Percentiles rank a stretch among this genome's conserved stretches.
These are phyloP conservation scores for Suillus clintonianus DNA, from an alignment of 768 basidiomycete species.

Conservation along the genomic window DNA sequence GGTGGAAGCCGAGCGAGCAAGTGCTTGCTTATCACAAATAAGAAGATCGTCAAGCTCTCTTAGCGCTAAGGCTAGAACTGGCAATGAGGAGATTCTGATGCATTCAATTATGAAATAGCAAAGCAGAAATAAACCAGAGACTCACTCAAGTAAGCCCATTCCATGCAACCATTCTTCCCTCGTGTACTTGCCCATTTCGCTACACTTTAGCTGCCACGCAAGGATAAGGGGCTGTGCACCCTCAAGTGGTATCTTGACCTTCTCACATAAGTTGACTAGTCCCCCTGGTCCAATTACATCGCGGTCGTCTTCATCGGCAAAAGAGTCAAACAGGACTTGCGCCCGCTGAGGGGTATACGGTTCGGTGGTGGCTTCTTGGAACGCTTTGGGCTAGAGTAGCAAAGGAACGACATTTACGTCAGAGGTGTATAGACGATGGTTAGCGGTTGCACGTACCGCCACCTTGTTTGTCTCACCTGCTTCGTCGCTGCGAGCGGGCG, in stretches of 20 bases:
- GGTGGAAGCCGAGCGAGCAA: constrained; percentile 22
- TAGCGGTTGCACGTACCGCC: constrained; percentile 26
- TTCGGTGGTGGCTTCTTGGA: constrained; percentile 11
- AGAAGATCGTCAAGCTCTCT: constrained; percentile 67
- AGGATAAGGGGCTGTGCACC: constrained; percentile 71
- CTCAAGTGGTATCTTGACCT: constrained; percentile 72
- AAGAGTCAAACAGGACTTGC: constrained; percentile 57
- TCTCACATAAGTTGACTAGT: constrained; percentile 67
- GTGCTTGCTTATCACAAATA: constrained; percentile 45
- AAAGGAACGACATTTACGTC: constrained; percentile 6
- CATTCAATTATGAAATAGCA: not conserved
- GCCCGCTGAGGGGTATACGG: constrained; percentile 55
- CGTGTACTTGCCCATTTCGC: constrained; percentile 73
- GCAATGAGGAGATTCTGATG: constrained; percentile 47
- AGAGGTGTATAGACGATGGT: constrained; percentile 16
- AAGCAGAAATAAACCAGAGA: constrained; percentile 3
- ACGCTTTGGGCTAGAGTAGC: not conserved
- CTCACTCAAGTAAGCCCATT: constrained; percentile 47
- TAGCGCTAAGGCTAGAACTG: constrained; percentile 50
- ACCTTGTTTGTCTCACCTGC: constrained; percentile 34
- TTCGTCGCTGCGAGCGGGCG: constrained; percentile 51
- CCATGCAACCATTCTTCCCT: constrained; percentile 72
- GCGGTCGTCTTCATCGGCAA: constrained; percentile 54
- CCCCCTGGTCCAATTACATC: constrained; percentile 70
- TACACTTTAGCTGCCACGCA: constrained; percentile 71